These are phyloP conservation scores for Pseudogymnoascus sp. DNA, from an alignment of 2,329 filamentous ascomycete species.

Conservation along the genomic window DNA sequence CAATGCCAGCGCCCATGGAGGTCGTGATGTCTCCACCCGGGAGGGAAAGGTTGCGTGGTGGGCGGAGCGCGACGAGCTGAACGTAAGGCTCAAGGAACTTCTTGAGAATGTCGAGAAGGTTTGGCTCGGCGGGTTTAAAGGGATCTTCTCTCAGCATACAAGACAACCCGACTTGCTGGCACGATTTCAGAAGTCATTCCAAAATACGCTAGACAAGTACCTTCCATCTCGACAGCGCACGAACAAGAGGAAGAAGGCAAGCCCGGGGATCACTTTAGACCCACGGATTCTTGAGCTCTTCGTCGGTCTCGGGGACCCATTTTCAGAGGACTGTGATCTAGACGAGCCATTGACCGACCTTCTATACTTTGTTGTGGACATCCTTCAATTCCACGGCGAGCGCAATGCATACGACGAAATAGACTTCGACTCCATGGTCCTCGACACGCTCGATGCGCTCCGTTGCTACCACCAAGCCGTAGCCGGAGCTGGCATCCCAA, in stretches of 20 bases:
- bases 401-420: slow-evolving; percentile 96
- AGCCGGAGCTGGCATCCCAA: slow-evolving; percentile 28
- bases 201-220: slow-evolving; percentile 72
- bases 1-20: slow-evolving; percentile 74
- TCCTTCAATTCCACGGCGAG: slow-evolving; percentile 93
- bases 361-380: slow-evolving; percentile 92
- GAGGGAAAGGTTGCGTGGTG: slow-evolving; percentile 82
- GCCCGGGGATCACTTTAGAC: slow-evolving; percentile 44
- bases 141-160: slow-evolving; percentile 75
- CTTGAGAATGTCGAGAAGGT: slow-evolving; percentile 81
- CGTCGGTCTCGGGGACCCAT: slow-evolving; percentile 71
- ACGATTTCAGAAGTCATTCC: slow-evolving; percentile 70
- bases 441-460: slow-evolving; percentile 81
- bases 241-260: slow-evolving; percentile 44
- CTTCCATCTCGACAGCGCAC: slow-evolving; percentile 71
- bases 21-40: slow-evolving; percentile 64
- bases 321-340: slow-evolving; percentile 60
- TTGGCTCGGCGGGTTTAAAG: slow-evolving; percentile 92
- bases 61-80: slow-evolving; percentile 73
- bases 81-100: slow-evolving; percentile 68
- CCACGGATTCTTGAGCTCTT: slow-evolving; percentile 77
- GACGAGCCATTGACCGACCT: slow-evolving; percentile 89
- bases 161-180: slow-evolving; percentile 58
- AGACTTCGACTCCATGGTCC: slow-evolving; percentile 84
- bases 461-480: slow-evolving; percentile 61